Conservation (phyloP, 2,329 filamentous ascomycete species). For the Cladophialophora immunda region DNA sequence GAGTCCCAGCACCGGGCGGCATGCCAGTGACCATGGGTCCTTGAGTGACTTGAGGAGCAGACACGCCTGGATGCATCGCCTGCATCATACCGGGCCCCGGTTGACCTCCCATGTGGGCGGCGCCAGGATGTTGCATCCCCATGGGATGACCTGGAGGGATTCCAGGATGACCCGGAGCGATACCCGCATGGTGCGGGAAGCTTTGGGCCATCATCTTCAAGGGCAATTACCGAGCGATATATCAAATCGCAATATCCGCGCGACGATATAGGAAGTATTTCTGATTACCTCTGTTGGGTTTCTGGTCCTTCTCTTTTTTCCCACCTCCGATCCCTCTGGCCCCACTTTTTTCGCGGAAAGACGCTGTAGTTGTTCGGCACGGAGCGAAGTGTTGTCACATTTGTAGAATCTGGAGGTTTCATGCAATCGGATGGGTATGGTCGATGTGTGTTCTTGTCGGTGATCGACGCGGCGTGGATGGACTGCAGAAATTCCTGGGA, state of each 20-base stretch:
- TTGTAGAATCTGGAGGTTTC: constrained; percentile 11
- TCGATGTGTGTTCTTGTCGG: not conserved
- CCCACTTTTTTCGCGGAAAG: constrained; percentile 34
- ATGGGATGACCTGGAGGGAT: constrained; percentile 69
- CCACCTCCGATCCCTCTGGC: constrained; percentile 30
- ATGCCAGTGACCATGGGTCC: constrained; percentile 71
- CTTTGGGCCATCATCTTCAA: constrained; percentile 65
- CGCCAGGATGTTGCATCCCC: constrained; percentile 65
- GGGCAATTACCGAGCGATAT: constrained; percentile 31
- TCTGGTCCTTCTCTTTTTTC: constrained; percentile 27
- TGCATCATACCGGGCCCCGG: constrained; percentile 62
- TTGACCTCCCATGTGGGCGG: constrained; percentile 59
- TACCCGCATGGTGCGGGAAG: constrained; percentile 66
- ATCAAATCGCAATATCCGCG: constrained; percentile 10
- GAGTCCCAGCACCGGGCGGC: constrained; percentile 65
- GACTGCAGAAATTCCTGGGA: not conserved
- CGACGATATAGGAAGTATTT: constrained; percentile 2
- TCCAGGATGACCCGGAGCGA: constrained; percentile 63
- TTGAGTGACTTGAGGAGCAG: constrained; percentile 68
- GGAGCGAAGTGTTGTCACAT: constrained; percentile 29
- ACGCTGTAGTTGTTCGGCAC: constrained; percentile 25
- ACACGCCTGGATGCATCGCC: constrained; percentile 69
- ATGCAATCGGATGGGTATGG: constrained; percentile 4
- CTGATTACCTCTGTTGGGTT: constrained; percentile 18
- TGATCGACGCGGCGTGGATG: constrained; percentile 6